Percentiles rank a stretch among this genome's conserved stretches.
Evolutionary conservation across 306 rosid genomes (phyloP).

Genomic region (Citrullus mucosospermus): DNA sequence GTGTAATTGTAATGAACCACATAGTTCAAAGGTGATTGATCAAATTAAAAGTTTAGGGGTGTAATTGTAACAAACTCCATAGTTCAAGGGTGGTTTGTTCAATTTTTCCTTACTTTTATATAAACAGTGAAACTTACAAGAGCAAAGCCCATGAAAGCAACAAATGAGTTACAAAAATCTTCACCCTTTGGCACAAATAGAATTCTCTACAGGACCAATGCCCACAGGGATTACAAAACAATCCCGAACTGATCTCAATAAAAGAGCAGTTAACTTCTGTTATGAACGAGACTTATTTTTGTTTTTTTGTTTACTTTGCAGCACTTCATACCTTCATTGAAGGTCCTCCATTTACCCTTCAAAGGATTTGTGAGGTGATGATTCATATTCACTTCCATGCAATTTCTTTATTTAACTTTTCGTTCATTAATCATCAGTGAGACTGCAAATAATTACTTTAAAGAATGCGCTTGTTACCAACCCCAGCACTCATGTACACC

Average conservation of each 20-base stretch:
- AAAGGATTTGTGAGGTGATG: conserved; percentile 81
- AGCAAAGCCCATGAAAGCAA: background rate
- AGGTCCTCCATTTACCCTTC: conserved; percentile 96
- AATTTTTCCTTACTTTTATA: no score
- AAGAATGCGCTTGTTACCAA: background rate
- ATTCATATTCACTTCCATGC: background rate
- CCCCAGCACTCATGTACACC: background rate
- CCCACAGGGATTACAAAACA: background rate
- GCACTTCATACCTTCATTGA: conserved; percentile 58
- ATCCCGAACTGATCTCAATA: background rate
- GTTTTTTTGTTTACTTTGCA: conserved; percentile 32
- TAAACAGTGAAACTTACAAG: background rate
- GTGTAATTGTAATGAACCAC: no score
- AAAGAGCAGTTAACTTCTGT: background rate
- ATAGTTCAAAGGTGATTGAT: no score
- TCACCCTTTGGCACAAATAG: background rate
- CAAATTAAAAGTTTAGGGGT: no score
- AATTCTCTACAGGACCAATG: background rate
- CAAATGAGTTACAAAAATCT: background rate
- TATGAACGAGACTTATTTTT: background rate
- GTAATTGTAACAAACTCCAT: no score
- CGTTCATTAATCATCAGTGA: background rate
- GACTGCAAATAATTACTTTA: background rate
- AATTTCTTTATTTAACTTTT: background rate
- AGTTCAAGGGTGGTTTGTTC: no score